Evolutionary conservation across 495 filamentous ascomycete species (phyloP), one percentile per base, ranked within the genome.

Genomic region (Penicillium parvum): DNA sequence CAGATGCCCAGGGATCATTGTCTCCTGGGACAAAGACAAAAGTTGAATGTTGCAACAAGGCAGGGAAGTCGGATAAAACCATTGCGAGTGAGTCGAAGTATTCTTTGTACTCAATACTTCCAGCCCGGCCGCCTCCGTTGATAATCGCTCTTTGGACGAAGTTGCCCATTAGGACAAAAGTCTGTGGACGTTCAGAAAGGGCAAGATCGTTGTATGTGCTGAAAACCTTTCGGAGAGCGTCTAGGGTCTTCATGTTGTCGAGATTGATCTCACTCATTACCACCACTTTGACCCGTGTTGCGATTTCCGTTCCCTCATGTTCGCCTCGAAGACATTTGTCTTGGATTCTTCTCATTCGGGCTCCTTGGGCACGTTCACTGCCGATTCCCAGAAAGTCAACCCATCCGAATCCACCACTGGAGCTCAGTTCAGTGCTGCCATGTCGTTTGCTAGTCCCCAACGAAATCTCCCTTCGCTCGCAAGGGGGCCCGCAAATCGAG

Each of bases 21-120:
- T 96, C 91, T 28, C 91, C 91, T 2, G 92, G 92, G 0, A 98
- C 85, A 52, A 97, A 95, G 9, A 96, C 65, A 51, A 96, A 94
- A 0, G 86, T 90, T 2, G 86, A 81, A 14, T 75, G 69, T 23
- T 83, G 81, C n/a, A 95, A 74, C 5, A 97, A 69, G 0, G 75
- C 72, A n/a, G 86, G 89, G 61, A 87, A 95, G 29, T 97, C 89
- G 6, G 85, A 73, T n/a, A 98, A 68, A 1, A 85, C 76, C 11
- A 83, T 78, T 2, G 92, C 90, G 12, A 98, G 77, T 4, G 79
- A 76, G 65, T 97, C 86, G 55, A 96, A 97, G 57, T 82, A 82
- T 61, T 96, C 94, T 63, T 96, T 96, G 64, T 95, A 96, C 62
- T 90, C 89, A 34, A 95, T 91, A 52, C 81, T 85, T 0, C 80